Base-by-base conservation (phyloP, 805 yeast species). In the Scheffersomyces lignosus region DNA sequence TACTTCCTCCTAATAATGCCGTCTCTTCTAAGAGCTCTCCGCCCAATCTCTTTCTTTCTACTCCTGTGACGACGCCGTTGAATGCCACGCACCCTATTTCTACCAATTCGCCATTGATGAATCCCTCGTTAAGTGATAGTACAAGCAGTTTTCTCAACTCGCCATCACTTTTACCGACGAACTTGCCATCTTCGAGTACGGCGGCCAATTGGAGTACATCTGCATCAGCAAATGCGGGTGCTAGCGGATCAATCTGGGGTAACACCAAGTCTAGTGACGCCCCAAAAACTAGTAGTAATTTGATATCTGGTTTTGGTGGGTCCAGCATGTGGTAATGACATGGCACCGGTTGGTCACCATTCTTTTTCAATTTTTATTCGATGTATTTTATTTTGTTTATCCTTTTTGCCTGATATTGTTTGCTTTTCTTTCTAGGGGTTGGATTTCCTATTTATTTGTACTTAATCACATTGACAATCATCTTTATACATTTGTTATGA, bases 201-300 rank as follows among this genome's bases (percentile, higher is more conserved):
- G 23, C 35, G 18, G 38, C 42, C 26, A 40, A 43, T 32, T 46
- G 52, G 56, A 37, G 36, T 28, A 29, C 29, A 15, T 7, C 46
- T 4, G 14, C 37, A 7, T 16, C 43, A 5, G 20, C 44, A n/a
- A 28, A 28, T 33, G 24, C 18, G 2, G 37, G 32, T 13, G 31
- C 36, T 7, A 34, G 37, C 13, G 39, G 37, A 18, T 52, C 60
- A n/a, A 54, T 54, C 40, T 54, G 60, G 60, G 58, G 58, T 5
- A 37, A 38, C n/a, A 30, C 48, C 24, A 48, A 36, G 31, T 28
- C 42, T 15, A 17, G 33, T 7, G 33, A 38, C 15, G 29, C 31
- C 23, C 23, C 45, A 14, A 34, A 26, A n/a, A 7, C 29, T 14
- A 36, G 28, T 29, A 23, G 41, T 15, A 29, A 32, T 13, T 31